Evolutionary conservation across 2,329 filamentous ascomycete genomes (phyloP), one percentile per base, ranked within the genome.

Genomic region (Amylocarpus encephaloides): DNA sequence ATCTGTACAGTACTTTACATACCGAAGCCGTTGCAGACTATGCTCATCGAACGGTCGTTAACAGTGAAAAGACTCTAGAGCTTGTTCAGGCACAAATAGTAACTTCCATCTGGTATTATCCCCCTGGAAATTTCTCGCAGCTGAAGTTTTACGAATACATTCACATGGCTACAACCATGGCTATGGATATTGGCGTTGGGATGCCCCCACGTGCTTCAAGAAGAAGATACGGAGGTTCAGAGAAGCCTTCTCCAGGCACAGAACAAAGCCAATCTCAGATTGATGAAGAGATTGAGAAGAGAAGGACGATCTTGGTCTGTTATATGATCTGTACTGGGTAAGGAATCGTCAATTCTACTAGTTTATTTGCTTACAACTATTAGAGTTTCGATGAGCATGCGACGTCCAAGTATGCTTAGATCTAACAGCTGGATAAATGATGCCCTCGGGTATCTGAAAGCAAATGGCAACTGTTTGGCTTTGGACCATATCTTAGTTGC

Each of bases 61-160:
- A 69, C 29, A 70, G 71, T 4, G 69, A 75, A 46, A 76, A 75
- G 56, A 71, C 68, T 13, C 55, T 76, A 16, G 73, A 76, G 52
- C 59, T 77, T 34, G 69, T 76, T 22, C 73, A 76, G 54, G 67
- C 72, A 3, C 62, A 76, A 46, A 56, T 73, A 15, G 54, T 76
- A 35, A 71, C 71, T 56, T 67, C 67, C 18, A 59, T 74, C 32
- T 76, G 71, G 64, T 74, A 74, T 53, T 68, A 69, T 46, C 73
- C 73, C 5, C 71, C 73, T 3, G 65, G 66, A 9, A 68, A 67
- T 34, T 72, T 70, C 41, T 58, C 65, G 40, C 64, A 67, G 50
- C 52, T 73, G 53, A 73, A 74, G 48, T 70, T 72, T 51, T 75
- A 73, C 58, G 70, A 75, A 55, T 75, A 74, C 55, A 70, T 72